These are phyloP conservation scores for Aspergillus homomorphus DNA, from an alignment of 495 filamentous ascomycete genomes.

Conservation along the genomic window DNA sequence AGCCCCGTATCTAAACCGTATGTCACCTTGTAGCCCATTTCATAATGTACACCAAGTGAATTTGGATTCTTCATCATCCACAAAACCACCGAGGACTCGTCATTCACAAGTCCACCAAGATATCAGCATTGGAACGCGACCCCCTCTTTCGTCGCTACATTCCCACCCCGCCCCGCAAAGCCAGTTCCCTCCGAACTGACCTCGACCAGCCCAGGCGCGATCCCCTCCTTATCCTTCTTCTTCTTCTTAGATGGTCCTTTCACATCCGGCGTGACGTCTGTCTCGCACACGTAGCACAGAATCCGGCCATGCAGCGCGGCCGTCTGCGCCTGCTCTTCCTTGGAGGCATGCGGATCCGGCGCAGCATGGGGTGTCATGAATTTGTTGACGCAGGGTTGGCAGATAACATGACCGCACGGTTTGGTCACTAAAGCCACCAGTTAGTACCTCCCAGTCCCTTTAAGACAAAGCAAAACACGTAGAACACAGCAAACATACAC, in stretches of 20 bases:
- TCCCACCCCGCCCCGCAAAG: slow-evolving; percentile 82
- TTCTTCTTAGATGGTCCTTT: slow-evolving; percentile 39
- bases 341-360: slow-evolving; percentile 63
- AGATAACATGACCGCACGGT: slow-evolving; percentile 92
- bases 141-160: slow-evolving; percentile 72
- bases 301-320: slow-evolving; percentile 41
- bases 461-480: neutral
- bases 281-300: slow-evolving; percentile 85
- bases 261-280: slow-evolving; percentile 54
- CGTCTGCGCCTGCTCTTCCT: slow-evolving; percentile 48
- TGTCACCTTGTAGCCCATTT: neutral
- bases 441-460: neutral
- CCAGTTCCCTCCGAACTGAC: slow-evolving; percentile 88
- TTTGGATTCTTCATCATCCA: neutral
- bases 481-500: slow-evolving; percentile 37
- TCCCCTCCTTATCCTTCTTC: slow-evolving; percentile 45
- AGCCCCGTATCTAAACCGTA: neutral
- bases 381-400: slow-evolving; percentile 80
- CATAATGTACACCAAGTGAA: neutral
- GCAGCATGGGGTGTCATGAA: slow-evolving; percentile 69
- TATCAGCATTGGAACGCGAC: slow-evolving; percentile 81
- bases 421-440: slow-evolving; percentile 66
- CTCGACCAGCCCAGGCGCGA: slow-evolving; percentile 76
- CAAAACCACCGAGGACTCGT: neutral
- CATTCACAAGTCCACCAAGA: neutral